A percentile compares a stretch with the other conserved stretches of the same genome.
Evolutionary conservation across 352 stramenopile species (phyloP).

Genomic region (Bremia lactucae): DNA sequence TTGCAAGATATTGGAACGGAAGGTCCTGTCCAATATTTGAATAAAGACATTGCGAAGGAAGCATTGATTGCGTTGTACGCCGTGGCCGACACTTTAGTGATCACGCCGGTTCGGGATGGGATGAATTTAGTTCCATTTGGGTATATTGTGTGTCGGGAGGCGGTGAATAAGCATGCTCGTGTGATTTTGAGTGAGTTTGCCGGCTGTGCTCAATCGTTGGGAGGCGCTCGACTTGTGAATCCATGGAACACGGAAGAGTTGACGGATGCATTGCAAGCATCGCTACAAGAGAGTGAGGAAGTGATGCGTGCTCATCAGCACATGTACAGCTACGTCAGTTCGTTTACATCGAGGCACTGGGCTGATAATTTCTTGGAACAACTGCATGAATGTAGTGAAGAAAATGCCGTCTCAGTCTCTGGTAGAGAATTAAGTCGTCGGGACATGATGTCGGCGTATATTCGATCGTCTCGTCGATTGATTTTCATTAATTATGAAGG

Average conservation of each 20-base stretch:
- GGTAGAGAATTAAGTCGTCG: conserved; percentile 65
- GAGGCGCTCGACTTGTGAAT: conserved; percentile 78
- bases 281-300: conserved; percentile 52
- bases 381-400: conserved; percentile 64
- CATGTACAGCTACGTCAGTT: conserved; percentile 78
- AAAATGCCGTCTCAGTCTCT: conserved; percentile 54
- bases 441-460: conserved; percentile 83
- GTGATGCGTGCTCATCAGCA: conserved; percentile 63
- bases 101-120: conserved; percentile 81
- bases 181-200: conserved; percentile 89
- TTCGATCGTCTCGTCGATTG: conserved; percentile 47
- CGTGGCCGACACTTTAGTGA: conserved; percentile 70
- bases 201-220: conserved; percentile 79
- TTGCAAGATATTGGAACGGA: conserved; percentile 82
- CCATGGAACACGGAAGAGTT: conserved; percentile 81
- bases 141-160: conserved; percentile 83
- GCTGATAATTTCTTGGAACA: conserved; percentile 74
- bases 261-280: conserved; percentile 35
- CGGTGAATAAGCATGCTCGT: conserved; percentile 48
- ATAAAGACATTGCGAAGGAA: conserved; percentile 80
- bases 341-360: conserved; percentile 66
- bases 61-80: conserved; percentile 85
- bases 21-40: conserved; percentile 86
- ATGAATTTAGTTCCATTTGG: conserved; percentile 90
- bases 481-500: conserved; percentile 88